A percentile compares a stretch with the other conserved stretches of the same genome.
Conservation (phyloP, 2,329 filamentous ascomycete species). For the Penicillium digitatum region DNA sequence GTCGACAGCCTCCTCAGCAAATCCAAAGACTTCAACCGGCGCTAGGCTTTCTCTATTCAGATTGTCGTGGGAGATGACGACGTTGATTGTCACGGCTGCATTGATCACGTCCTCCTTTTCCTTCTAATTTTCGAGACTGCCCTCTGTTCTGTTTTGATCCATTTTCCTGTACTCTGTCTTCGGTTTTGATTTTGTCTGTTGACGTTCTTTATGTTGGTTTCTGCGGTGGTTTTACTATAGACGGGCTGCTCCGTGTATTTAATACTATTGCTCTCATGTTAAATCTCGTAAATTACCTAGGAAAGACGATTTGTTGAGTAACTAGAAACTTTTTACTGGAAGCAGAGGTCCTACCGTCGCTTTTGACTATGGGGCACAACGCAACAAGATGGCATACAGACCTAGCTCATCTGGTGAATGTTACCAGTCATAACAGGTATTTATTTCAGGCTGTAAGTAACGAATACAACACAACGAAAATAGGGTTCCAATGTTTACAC, state of each 20-base stretch:
- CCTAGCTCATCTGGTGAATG: not conserved
- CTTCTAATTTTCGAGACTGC: not conserved
- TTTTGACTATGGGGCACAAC: not conserved
- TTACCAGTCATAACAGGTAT: slow-evolving; percentile 3
- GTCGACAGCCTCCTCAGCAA: slow-evolving; percentile 2
- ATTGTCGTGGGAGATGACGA: not conserved
- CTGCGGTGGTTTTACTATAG: not conserved
- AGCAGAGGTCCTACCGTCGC: not conserved
- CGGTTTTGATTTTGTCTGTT: not conserved
- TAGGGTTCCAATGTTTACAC: not conserved
- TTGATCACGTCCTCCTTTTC: not conserved
- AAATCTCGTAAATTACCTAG: not conserved
- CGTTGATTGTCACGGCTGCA: not conserved
- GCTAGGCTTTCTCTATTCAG: not conserved
- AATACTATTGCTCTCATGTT: not conserved
- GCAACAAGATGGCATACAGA: not conserved
- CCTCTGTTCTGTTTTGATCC: not conserved
- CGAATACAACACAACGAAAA: not conserved
- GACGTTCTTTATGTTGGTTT: not conserved
- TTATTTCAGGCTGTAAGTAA: not conserved
- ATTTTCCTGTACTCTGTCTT: not conserved
- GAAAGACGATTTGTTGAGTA: not conserved
- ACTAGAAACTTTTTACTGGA: not conserved
- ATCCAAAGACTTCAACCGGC: not conserved
- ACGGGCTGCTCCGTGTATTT: not conserved